Conservation (phyloP, 2,329 filamentous ascomycete species). For the Botrytis porri region DNA sequence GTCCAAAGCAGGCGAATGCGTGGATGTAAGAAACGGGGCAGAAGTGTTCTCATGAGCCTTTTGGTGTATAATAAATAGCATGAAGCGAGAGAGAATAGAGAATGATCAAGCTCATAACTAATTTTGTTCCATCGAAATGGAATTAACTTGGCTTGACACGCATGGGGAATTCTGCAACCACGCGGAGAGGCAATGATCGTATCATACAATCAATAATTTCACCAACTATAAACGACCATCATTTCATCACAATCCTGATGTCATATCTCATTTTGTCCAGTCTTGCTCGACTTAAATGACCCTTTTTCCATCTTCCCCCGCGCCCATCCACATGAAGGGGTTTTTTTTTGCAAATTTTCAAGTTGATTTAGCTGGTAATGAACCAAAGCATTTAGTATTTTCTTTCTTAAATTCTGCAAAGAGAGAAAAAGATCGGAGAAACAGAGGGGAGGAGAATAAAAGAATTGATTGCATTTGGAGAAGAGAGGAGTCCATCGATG, state of each 20-base stretch:
- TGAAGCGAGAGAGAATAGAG: conserved; percentile 6
- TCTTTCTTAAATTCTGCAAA: not conserved
- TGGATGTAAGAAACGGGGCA: not conserved
- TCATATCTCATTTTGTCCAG: not conserved
- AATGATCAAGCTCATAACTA: not conserved
- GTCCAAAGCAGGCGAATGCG: not conserved
- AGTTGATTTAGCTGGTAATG: conserved; percentile 3
- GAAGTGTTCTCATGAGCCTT: not conserved
- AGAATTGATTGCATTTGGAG: not conserved
- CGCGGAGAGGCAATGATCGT: not conserved
- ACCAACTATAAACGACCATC: not conserved
- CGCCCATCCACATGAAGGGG: not conserved
- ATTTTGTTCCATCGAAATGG: not conserved
- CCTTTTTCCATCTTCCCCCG: not conserved
- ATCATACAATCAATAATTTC: not conserved
- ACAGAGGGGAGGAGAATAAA: not conserved
- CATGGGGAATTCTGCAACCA: not conserved
- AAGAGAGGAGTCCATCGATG: not conserved
- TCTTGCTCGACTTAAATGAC: not conserved
- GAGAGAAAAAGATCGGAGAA: not conserved
- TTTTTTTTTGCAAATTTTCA: not conserved
- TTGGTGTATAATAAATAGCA: conserved; percentile 4
- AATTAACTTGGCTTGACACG: not conserved
- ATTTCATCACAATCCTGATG: not conserved
- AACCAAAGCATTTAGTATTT: conserved; percentile 9